A percentile compares a stretch with the other conserved stretches of the same genome.
These are phyloP conservation scores for Mangifera indica DNA, from an alignment of 345 rosid species.

Conservation along the genomic window DNA sequence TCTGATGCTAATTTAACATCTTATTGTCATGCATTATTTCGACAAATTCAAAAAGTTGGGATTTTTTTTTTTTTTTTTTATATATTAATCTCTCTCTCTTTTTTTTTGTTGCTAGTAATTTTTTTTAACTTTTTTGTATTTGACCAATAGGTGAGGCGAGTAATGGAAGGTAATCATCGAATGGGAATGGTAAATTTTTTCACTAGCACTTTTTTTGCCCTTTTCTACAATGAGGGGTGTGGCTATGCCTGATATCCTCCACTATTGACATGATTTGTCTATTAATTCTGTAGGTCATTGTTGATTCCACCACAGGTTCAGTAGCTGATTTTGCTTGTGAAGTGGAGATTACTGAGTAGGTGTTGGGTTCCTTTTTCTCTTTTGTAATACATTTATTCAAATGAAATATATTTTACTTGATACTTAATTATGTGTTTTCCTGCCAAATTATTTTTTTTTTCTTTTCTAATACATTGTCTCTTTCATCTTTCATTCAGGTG, in stretches of 20 bases:
- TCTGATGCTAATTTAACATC: conserved; percentile 6
- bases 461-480: conserved; percentile 1
- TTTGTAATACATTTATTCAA: neutral
- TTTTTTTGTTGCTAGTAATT: neutral
- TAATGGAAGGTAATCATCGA: conserved; percentile 95
- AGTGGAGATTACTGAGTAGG: conserved; percentile 97
- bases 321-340: conserved; percentile 88
- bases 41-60: neutral
- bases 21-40: neutral
- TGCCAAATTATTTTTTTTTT: neutral
- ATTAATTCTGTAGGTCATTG: conserved; percentile 60
- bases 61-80: neutral
- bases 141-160: conserved; percentile 71
- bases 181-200: conserved; percentile 85
- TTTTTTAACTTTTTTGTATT: neutral
- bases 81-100: neutral
- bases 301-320: conserved; percentile 65
- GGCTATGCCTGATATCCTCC: conserved; percentile 7
- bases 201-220: conserved; percentile 18
- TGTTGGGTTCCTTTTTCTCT: conserved; percentile 22
- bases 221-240: neutral
- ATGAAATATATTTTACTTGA: neutral
- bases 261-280: conserved; percentile 1
- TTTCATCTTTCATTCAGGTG: conserved; percentile 53
- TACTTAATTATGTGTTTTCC: neutral